Base-by-base conservation (phyloP, 2,329 filamentous ascomycete genomes). In the Penicillium capsulatum region DNA sequence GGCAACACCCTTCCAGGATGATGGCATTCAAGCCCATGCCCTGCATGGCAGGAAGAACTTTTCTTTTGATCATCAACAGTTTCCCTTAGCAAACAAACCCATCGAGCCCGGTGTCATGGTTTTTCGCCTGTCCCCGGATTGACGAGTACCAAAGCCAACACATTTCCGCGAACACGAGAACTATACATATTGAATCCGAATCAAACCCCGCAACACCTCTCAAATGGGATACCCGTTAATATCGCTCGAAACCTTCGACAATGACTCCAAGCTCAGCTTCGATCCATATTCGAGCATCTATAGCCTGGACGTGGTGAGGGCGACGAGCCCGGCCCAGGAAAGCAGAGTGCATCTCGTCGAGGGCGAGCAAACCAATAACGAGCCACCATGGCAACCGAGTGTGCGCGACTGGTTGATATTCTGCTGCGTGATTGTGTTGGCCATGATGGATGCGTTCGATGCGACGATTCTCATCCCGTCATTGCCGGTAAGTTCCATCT, bases 361-460 rank as follows among this genome's bases (percentile, higher is more conserved):
- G 10, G 36, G 33, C 3, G 45, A 50, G 7, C 20, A 31, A 2
- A 33, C 41, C 11, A 3, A 36, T 6, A 49, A 53, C 10, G 39
- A 42, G n/a, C 36, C 42, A 17, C 36, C 47, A 40, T 71, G 69
- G 67, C 64, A 54, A 28, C 63, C 68, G 1, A 58, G 60, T 7
- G 59, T 60, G 31, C 58, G 61, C 39, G 65, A 72, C 46, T 68
- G 60, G 54, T 51, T 68, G 13, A 58, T 71, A 17, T 60, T 73
- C 45, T 48, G 61, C 17, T 67, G 64, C 8, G 56, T 74, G 17
- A 60, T 66, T 16, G 46, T 72, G 19, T 55, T 73, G 28, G 68
- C 70, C 4, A 64, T 74, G 50, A 69, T 74, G 61, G 72, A 75
- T 28, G 66, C 68, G 3, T 65, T 75, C 27, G 70, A 76, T 49